Evolutionary conservation across 805 yeast species (phyloP).

Genomic region (Candida ficus): DNA sequence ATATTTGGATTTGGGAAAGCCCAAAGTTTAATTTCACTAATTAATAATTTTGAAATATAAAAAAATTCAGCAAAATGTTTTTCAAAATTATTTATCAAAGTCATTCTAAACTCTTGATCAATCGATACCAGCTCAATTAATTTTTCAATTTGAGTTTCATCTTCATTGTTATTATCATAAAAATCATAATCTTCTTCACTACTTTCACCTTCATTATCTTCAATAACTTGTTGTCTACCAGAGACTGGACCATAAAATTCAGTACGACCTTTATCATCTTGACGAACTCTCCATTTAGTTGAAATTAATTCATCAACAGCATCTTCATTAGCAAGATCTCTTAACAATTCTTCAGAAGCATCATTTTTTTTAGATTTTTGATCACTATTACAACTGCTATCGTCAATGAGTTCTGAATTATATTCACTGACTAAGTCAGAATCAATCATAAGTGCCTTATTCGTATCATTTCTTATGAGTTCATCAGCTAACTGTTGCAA

Average conservation of each 20-base stretch:
- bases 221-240: constrained; percentile 28
- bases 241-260: constrained; percentile 33
- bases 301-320: constrained; percentile 30
- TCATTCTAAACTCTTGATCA: constrained; percentile 1
- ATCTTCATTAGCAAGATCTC: constrained; percentile 21
- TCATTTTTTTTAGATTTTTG: neutral
- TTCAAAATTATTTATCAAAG: constrained; percentile 19
- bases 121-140: constrained; percentile 1
- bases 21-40: constrained; percentile 25
- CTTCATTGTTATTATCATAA: neutral
- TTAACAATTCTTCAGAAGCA: constrained; percentile 11
- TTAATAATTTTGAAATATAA: constrained; percentile 17
- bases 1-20: constrained; percentile 23
- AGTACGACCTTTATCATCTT: constrained; percentile 23
- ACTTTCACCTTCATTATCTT: neutral
- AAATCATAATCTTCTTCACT: neutral
- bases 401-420: neutral
- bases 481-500: constrained; percentile 24
- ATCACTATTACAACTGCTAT: neutral
- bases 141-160: neutral
- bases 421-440: constrained; percentile 9
- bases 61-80: constrained; percentile 25
- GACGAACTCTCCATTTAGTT: constrained; percentile 30
- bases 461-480: constrained; percentile 15
- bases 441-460: constrained; percentile 11